Conservation (phyloP, 2,329 filamentous ascomycete genomes). For the Cordyceps fumosorosea region DNA sequence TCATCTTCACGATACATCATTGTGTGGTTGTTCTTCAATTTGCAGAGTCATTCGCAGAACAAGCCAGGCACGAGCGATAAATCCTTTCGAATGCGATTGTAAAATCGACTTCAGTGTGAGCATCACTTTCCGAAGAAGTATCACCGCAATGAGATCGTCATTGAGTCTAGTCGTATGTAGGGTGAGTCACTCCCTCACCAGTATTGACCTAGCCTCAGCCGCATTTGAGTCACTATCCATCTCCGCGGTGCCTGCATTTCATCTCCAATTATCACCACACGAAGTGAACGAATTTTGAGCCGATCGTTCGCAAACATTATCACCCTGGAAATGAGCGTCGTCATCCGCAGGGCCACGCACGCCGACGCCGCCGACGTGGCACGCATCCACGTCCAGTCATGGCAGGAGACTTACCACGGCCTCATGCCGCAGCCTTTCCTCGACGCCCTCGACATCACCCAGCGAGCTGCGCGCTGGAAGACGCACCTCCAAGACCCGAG, state of each 20-base stretch:
- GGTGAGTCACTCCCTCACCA: background rate
- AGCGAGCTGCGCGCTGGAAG: background rate
- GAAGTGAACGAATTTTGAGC: background rate
- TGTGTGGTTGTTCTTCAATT: no score
- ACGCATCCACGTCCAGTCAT: constrained; percentile 8
- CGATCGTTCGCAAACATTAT: no score
- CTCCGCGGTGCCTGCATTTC: no score
- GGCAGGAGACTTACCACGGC: constrained; percentile 4
- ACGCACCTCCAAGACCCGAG: background rate
- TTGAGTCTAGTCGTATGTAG: background rate
- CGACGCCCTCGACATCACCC: constrained; percentile 1
- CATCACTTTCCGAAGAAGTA: no score
- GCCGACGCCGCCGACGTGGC: constrained; percentile 1
- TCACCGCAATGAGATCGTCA: no score
- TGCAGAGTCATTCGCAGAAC: no score
- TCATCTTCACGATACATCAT: no score
- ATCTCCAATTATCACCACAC: no score
- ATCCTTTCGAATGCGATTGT: no score
- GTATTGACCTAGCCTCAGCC: background rate
- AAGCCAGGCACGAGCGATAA: no score
- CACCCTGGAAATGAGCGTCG: background rate
- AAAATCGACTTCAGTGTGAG: no score
- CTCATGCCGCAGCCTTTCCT: background rate
- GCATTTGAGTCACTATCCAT: background rate
- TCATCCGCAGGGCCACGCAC: background rate